Conservation (phyloP, 768 basidiomycete genomes). For the Ephemerocybe angulata region DNA sequence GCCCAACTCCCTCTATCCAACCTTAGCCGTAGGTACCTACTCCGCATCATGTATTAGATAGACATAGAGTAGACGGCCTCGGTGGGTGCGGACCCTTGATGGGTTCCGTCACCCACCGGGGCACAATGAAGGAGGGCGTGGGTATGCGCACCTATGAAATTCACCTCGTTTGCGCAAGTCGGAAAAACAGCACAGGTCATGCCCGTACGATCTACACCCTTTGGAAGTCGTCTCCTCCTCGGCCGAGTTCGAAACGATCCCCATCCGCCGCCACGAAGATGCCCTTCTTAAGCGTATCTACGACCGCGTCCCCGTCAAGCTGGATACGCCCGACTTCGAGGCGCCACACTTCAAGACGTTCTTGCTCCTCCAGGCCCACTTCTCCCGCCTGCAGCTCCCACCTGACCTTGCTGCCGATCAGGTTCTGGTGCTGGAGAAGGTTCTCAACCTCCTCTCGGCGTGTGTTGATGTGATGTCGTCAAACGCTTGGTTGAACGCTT, state of each 20-base stretch:
- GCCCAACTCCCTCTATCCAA: too few species aligned
- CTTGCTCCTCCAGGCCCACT: constrained; percentile 94
- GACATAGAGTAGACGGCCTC: too few species aligned
- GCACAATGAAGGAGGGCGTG: too few species aligned
- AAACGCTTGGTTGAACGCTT: constrained; percentile 90
- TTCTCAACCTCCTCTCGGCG: constrained; percentile 86
- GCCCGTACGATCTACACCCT: too few species aligned
- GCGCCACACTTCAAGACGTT: constrained; percentile 98
- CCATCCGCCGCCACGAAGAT: constrained; percentile 94
- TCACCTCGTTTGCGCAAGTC: too few species aligned
- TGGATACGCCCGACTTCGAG: constrained; percentile 78
- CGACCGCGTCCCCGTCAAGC: constrained; percentile 94
- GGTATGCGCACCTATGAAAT: too few species aligned
- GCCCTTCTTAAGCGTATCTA: constrained; percentile 82
- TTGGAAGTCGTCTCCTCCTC: constrained; percentile 97
- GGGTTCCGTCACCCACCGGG: too few species aligned
- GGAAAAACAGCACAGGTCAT: too few species aligned
- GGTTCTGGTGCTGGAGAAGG: constrained; percentile 80
- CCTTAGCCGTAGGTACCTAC: too few species aligned
- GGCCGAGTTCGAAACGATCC: constrained; percentile 91
- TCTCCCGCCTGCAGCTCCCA: constrained; percentile 87
- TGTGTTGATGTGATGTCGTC: constrained; percentile 98
- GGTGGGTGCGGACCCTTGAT: too few species aligned
- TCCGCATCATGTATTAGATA: too few species aligned
- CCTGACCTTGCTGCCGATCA: constrained; percentile 95